Conservation (phyloP, 1,284 basidiomycete genomes). For the Albatrellus sp. region DNA sequence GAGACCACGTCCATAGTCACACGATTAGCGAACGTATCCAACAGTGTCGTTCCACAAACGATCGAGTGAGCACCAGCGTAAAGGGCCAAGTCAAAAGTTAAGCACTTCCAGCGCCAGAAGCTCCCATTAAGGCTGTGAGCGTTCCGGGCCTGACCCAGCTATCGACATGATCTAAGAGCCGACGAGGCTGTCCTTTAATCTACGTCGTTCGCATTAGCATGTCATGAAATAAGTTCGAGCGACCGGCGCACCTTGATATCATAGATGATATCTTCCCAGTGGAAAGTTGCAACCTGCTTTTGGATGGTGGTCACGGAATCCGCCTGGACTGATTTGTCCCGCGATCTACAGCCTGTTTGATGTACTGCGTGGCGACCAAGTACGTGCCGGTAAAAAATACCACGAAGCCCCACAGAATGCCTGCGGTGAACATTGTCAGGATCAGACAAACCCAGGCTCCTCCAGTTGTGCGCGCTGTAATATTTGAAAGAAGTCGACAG, state of each 20-base stretch:
- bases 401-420: slow-evolving; percentile 49
- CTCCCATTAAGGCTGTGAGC: slow-evolving; percentile 67
- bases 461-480: slow-evolving; percentile 41
- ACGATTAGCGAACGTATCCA: slow-evolving; percentile 81
- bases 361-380: slow-evolving; percentile 47
- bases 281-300: slow-evolving; percentile 29
- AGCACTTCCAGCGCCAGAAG: slow-evolving; percentile 38
- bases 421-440: background rate
- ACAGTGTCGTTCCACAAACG: slow-evolving; percentile 52
- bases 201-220: slow-evolving; percentile 45
- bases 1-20: slow-evolving; percentile 77
- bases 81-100: background rate
- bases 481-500: slow-evolving; percentile 45
- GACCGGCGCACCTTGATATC: slow-evolving; percentile 43
- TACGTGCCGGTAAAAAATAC: slow-evolving; percentile 55
- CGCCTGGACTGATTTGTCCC: background rate
- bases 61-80: background rate
- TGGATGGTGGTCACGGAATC: slow-evolving; percentile 4
- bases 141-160: slow-evolving; percentile 82
- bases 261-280: slow-evolving; percentile 33
- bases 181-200: slow-evolving; percentile 52
- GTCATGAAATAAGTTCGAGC: background rate
- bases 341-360: slow-evolving; percentile 18
- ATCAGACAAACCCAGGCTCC: slow-evolving; percentile 24
- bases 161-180: slow-evolving; percentile 72